Percentiles rank a stretch among this genome's conserved stretches.
Conservation (phyloP, 306 rosid species). For the Canavalia ensiformis region DNA sequence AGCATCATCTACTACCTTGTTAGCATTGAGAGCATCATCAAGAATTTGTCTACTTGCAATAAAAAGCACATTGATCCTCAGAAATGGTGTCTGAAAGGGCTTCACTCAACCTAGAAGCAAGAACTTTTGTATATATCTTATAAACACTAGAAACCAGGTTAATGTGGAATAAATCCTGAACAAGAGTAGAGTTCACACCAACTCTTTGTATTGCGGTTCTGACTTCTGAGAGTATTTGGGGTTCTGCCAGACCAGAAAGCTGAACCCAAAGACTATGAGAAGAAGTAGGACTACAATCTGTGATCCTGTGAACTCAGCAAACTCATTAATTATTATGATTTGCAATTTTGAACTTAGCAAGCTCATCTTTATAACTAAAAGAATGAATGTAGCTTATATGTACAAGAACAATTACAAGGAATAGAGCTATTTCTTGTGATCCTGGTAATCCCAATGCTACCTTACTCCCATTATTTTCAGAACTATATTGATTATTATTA, state of each 20-base stretch:
- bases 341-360: slow-evolving; percentile 4
- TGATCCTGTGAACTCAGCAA: not conserved
- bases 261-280: not conserved
- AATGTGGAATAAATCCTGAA: not conserved
- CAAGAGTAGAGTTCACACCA: not conserved
- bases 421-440: not conserved
- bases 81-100: not conserved
- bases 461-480: not conserved
- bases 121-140: not conserved
- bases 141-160: not conserved
- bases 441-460: not conserved
- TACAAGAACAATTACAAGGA: not conserved
- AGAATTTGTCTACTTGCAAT: not conserved
- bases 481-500: not conserved
- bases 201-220: not conserved
- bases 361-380: not conserved
- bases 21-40: not conserved
- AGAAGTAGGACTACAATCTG: not conserved
- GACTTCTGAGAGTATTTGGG: not conserved
- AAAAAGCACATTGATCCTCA: not conserved
- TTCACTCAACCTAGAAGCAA: not conserved
- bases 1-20: not conserved
- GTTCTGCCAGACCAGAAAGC: not conserved
- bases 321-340: not conserved
- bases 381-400: not conserved